Conservation (phyloP, 495 filamentous ascomycete species). For the Neurospora sp. region DNA sequence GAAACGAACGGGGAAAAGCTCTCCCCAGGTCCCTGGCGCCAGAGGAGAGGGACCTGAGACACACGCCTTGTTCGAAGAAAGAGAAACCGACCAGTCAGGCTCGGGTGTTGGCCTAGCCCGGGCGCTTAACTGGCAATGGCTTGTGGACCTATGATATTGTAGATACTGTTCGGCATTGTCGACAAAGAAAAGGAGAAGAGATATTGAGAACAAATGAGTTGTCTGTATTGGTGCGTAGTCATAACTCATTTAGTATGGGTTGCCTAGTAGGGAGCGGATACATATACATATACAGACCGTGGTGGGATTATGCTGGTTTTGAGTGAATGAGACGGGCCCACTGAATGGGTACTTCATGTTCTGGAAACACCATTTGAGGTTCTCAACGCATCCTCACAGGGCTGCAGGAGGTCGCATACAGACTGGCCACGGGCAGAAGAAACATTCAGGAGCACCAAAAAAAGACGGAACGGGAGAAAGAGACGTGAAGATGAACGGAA, state of each 20-base stretch:
- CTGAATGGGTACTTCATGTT: background rate
- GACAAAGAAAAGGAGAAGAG: background rate
- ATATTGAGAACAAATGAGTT: background rate
- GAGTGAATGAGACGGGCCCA: background rate
- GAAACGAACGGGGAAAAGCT: background rate
- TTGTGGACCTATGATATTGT: background rate
- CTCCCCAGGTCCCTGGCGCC: background rate
- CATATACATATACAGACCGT: background rate
- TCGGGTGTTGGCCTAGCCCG: background rate
- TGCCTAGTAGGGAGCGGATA: background rate
- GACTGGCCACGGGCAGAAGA: background rate
- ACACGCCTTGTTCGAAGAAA: background rate
- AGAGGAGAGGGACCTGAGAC: background rate
- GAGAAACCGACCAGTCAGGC: background rate
- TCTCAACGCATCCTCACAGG: background rate
- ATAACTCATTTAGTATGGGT: background rate
- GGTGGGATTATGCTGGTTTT: background rate
- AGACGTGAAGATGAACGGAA: background rate
- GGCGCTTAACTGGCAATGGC: background rate
- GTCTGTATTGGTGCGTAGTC: background rate
- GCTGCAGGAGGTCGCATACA: background rate
- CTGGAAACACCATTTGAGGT: background rate
- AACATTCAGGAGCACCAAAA: background rate
- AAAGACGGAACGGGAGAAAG: background rate
- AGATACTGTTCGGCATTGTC: background rate